These are phyloP conservation scores for Phytophthora pini DNA, from an alignment of 352 stramenopile species.

Conservation along the genomic window DNA sequence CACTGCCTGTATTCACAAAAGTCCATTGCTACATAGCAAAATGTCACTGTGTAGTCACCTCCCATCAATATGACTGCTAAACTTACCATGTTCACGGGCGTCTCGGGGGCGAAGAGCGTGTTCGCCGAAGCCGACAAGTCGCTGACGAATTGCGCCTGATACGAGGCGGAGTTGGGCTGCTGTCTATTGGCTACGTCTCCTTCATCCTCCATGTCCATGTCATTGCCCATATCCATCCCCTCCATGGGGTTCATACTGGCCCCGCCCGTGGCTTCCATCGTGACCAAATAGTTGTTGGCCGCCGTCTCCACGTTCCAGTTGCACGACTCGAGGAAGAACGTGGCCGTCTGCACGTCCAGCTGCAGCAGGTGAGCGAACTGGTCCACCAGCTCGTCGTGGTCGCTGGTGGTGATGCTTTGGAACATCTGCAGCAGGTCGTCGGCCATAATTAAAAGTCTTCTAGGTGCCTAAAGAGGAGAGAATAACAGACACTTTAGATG, in stretches of 20 bases:
- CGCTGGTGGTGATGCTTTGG: slow-evolving; percentile 86
- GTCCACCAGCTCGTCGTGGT: slow-evolving; percentile 86
- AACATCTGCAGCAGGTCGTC: slow-evolving; percentile 90
- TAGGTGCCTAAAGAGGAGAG: not conserved
- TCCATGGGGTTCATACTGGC: slow-evolving; percentile 25
- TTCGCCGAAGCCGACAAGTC: slow-evolving; percentile 69
- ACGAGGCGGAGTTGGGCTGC: slow-evolving; percentile 37
- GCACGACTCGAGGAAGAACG: slow-evolving; percentile 88
- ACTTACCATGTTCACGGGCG: slow-evolving; percentile 65
- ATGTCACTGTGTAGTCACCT: not conserved
- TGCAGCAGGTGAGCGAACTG: slow-evolving; percentile 84
- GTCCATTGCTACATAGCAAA: slow-evolving; percentile 60
- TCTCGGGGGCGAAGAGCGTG: slow-evolving; percentile 57
- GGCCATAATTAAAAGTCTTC: slow-evolving; percentile 46
- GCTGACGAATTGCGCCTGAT: slow-evolving; percentile 67
- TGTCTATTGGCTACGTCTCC: slow-evolving; percentile 16
- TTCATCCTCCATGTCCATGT: slow-evolving; percentile 68
- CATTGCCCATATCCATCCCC: slow-evolving; percentile 38
- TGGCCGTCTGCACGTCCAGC: slow-evolving; percentile 69
- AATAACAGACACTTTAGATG: not conserved
- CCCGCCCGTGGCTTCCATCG: slow-evolving; percentile 52
- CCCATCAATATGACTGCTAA: not conserved
- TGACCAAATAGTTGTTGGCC: slow-evolving; percentile 82
- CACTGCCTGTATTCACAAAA: slow-evolving; percentile 73
- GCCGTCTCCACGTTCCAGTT: slow-evolving; percentile 91